phyloP scores from a whole-genome alignment of 164 flowering plant species.

The Vitis rupestris region DNA sequence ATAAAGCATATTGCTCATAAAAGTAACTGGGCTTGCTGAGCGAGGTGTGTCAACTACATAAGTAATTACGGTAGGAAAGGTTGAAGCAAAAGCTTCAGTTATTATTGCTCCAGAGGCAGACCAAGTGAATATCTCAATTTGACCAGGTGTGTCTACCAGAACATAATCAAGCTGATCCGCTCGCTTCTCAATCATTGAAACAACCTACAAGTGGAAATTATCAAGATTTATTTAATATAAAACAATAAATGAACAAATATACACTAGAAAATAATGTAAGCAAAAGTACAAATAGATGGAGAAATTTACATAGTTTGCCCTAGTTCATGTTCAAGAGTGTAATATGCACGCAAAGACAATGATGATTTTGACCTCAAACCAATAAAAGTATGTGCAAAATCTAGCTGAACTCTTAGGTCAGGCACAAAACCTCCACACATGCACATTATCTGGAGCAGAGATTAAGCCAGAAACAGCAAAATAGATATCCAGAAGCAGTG shows the following conservation, averaged over 20 bases:
- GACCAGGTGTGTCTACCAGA: conserved; percentile 96
- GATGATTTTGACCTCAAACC: neutral
- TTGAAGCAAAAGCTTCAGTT: conserved; percentile 96
- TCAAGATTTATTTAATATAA: neutral
- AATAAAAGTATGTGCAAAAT: too few relatives aligned
- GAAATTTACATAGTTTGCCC: neutral
- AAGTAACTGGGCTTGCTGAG: conserved; percentile 73
- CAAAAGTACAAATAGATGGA: too few relatives aligned
- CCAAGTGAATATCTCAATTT: conserved; percentile 98
- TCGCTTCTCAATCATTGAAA: conserved; percentile 74
- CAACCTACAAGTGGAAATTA: conserved; percentile 53
- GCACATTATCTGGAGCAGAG: neutral
- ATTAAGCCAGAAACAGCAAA: neutral
- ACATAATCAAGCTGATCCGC: conserved; percentile 98
- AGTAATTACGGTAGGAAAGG: conserved; percentile 83
- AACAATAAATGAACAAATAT: neutral
- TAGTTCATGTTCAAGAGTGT: neutral
- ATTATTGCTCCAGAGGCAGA: conserved; percentile 97
- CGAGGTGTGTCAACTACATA: conserved; percentile 97
- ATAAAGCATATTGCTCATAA: conserved; percentile 98
- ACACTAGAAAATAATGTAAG: neutral
- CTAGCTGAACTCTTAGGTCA: too few relatives aligned
- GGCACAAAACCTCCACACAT: neutral
- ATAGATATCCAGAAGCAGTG: neutral
- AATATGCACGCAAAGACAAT: neutral